A percentile compares a stretch with the other conserved stretches of the same genome.
These are phyloP conservation scores for Naematelia aurantialba DNA, from an alignment of 768 basidiomycete species.

Conservation along the genomic window DNA sequence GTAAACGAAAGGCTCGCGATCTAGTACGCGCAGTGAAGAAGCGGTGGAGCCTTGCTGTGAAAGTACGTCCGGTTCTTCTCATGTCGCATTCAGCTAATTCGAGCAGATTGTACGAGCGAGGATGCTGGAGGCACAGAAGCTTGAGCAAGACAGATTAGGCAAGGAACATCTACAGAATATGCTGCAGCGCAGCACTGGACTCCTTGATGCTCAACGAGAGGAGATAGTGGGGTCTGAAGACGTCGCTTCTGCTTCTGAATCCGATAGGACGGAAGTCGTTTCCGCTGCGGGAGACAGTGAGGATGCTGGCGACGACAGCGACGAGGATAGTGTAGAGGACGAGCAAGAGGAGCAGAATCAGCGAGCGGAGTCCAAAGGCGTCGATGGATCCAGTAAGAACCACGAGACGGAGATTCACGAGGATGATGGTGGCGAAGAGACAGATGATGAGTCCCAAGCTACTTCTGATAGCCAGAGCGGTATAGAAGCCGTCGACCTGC, in stretches of 20 bases:
- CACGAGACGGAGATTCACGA: background rate
- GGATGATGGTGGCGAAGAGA: slow-evolving; percentile 13
- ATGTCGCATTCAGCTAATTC: slow-evolving; percentile 10
- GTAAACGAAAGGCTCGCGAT: slow-evolving; percentile 66
- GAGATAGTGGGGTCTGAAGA: slow-evolving; percentile 57
- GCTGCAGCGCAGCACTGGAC: slow-evolving; percentile 78
- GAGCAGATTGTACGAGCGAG: slow-evolving; percentile 37
- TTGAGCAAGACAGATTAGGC: slow-evolving; percentile 73
- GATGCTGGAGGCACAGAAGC: slow-evolving; percentile 61
- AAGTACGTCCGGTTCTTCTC: slow-evolving; percentile 26
- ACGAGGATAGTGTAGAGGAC: slow-evolving; percentile 2
- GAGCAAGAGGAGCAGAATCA: background rate
- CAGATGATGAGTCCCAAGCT: slow-evolving; percentile 29
- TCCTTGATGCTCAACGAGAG: slow-evolving; percentile 76
- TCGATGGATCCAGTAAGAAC: background rate
- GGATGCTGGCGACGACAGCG: slow-evolving; percentile 17
- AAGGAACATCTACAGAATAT: slow-evolving; percentile 86
- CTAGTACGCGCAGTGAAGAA: slow-evolving; percentile 65
- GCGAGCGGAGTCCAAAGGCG: no score
- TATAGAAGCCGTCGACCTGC: background rate
- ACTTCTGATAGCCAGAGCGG: slow-evolving; percentile 41
- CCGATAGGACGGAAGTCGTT: slow-evolving; percentile 15
- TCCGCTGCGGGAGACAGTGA: slow-evolving; percentile 20
- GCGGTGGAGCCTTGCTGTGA: slow-evolving; percentile 84
- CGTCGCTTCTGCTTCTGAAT: slow-evolving; percentile 8